Evolutionary conservation across 306 rosid genomes (phyloP), one percentile per base, ranked within the genome.

Genomic region (Glycyrrhiza uralensis): DNA sequence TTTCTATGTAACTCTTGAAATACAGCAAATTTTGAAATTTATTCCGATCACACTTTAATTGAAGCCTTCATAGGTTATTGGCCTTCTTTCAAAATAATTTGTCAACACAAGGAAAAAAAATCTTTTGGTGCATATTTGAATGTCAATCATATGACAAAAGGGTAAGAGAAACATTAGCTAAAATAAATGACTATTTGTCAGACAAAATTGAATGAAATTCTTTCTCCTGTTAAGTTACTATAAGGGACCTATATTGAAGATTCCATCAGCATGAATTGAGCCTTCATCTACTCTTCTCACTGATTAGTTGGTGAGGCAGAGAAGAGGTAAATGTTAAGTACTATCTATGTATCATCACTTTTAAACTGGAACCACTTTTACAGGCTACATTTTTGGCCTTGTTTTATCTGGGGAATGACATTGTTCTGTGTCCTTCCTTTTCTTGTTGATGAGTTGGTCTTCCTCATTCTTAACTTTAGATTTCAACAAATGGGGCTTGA

Each of bases 401-500:
- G 63, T 71, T 76, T 73, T 80, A 5, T 80, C 84, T 19, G 42
- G 76, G 26, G 81, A 74, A 14, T 79, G 73, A 24, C 13, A 60
- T 79, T 82, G 78, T 61, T 80, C 72, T 62, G 55, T 73, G 30
- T 38, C 82, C 59, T 69, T 83, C 59, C 70, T 75, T 60, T 56
- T 72, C 64, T 47, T 58, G 15, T 50, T 75, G 69, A 23, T 84
- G 22, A 32, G 47, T 66, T 76, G 64, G 0, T 66, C 44, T 17
- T 75, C 82, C 51, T 63, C 65, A 54, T 88, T 91, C 74, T 82
- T 80, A 2, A 66, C 59, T 79, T 45, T 82, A 41, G 86, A 75
- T 81, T 80, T 92, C 80, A 86, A 19, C 65, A 92, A 61, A 85
- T 84, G 89, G 14, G 97, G 97, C 74, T 62, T 87, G 4, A 92